Evolutionary conservation across 2,329 filamentous ascomycete species (phyloP).

Genomic region (Epicoccum sorghinum): DNA sequence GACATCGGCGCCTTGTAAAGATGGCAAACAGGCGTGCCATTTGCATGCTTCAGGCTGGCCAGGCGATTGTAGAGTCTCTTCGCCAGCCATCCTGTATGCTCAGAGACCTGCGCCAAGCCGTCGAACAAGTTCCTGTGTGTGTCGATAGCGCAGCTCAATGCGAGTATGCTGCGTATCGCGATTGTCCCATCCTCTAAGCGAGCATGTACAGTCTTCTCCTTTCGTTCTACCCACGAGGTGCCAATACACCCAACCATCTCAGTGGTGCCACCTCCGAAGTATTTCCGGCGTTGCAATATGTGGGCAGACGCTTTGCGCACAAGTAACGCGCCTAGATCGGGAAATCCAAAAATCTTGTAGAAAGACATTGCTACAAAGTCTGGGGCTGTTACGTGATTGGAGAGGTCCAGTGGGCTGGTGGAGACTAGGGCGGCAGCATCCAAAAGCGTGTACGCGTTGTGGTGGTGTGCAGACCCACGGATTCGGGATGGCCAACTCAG

Average conservation of each 20-base stretch:
- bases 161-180: constrained; percentile 69
- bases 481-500: constrained; percentile 59
- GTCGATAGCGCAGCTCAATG: constrained; percentile 64
- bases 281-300: constrained; percentile 60
- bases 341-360: constrained; percentile 96
- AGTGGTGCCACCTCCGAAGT: constrained; percentile 71
- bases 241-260: constrained; percentile 63
- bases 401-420: constrained; percentile 64
- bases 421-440: constrained; percentile 71
- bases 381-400: constrained; percentile 64
- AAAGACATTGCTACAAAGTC: constrained; percentile 88
- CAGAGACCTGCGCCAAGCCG: constrained; percentile 64
- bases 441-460: constrained; percentile 70
- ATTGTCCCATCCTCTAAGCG: constrained; percentile 71
- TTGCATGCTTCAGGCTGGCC: constrained; percentile 56
- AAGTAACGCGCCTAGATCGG: constrained; percentile 83
- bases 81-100: constrained; percentile 62
- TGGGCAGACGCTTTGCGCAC: constrained; percentile 73
- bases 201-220: constrained; percentile 61
- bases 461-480: constrained; percentile 41
- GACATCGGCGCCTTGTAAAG: constrained; percentile 61
- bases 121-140: constrained; percentile 63
- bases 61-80: constrained; percentile 58
- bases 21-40: constrained; percentile 58
- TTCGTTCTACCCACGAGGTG: constrained; percentile 62